Percentiles rank a stretch among this genome's conserved stretches.
phyloP scores from a whole-genome alignment of 768 basidiomycete species.

The Thelephora aurantiotincta region DNA sequence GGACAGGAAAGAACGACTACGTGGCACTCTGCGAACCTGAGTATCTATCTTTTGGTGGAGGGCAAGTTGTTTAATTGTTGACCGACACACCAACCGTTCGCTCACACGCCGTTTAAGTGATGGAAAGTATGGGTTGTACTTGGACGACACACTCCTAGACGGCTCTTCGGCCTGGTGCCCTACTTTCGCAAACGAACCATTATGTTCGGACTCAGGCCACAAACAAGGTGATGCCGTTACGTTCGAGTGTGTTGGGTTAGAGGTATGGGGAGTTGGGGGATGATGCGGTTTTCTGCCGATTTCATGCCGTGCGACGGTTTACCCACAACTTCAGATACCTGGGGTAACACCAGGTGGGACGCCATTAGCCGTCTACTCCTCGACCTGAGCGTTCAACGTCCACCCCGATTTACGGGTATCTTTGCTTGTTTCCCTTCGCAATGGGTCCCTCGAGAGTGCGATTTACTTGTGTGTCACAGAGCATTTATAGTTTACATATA shows the following conservation, averaged over 20 bases:
- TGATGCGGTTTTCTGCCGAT: too few species aligned
- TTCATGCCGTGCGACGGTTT: too few species aligned
- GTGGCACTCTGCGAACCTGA: slow-evolving; percentile 73
- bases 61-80: slow-evolving; percentile 35
- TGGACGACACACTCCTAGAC: slow-evolving; percentile 68
- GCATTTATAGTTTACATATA: too few species aligned
- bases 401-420: too few species aligned
- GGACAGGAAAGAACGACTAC: slow-evolving; percentile 86
- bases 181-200: slow-evolving; percentile 76
- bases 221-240: slow-evolving; percentile 33
- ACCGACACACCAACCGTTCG: slow-evolving; percentile 2
- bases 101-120: slow-evolving; percentile 31
- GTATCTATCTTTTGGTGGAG: slow-evolving; percentile 84
- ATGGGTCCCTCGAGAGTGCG: too few species aligned
- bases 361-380: too few species aligned
- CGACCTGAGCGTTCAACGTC: too few species aligned
- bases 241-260: slow-evolving; percentile 89
- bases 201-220: slow-evolving; percentile 38
- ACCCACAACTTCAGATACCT: too few species aligned
- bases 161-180: slow-evolving; percentile 79
- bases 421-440: too few species aligned
- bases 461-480: too few species aligned
- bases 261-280: slow-evolving; percentile 72
- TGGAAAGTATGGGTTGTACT: slow-evolving; percentile 78
- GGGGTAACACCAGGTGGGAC: too few species aligned